Percentiles rank a stretch among this genome's conserved stretches.
Conservation (phyloP, 179 eudicot species). For the Pouteria campechiana region DNA sequence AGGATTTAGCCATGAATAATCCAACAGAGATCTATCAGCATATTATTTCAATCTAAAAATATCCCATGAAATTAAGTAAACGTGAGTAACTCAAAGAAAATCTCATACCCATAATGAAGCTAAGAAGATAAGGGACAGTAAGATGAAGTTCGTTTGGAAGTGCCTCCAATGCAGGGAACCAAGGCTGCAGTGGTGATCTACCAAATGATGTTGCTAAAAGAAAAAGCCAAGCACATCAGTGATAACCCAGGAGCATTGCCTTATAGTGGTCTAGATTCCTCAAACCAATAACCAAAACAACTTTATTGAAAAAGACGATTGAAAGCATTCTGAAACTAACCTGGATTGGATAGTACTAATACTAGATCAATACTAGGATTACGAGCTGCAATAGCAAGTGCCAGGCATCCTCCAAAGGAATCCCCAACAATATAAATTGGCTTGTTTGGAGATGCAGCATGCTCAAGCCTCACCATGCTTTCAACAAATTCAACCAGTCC, state of each 20-base stretch:
- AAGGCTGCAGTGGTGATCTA: constrained; percentile 52
- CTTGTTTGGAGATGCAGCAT: constrained; percentile 51
- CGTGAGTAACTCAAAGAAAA: too few relatives aligned
- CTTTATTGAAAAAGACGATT: neutral
- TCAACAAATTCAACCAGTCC: constrained; percentile 62
- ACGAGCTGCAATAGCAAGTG: constrained; percentile 76
- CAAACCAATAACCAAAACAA: neutral
- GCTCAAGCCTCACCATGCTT: constrained; percentile 41
- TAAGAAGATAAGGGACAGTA: constrained; percentile 58
- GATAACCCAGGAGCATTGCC: neutral
- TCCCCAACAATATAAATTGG: constrained; percentile 88
- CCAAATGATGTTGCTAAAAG: constrained; percentile 66
- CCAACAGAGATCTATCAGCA: too few relatives aligned
- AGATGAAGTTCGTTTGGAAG: constrained; percentile 44
- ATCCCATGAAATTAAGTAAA: too few relatives aligned
- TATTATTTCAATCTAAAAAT: too few relatives aligned
- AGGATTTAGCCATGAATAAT: too few relatives aligned
- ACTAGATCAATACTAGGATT: constrained; percentile 65
- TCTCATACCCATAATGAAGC: constrained; percentile 69
- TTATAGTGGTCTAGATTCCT: neutral
- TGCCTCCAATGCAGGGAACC: constrained; percentile 50
- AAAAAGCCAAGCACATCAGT: constrained; percentile 2
- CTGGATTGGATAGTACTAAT: constrained; percentile 72
- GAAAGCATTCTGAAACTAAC: constrained; percentile 20
- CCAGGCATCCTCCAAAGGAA: constrained; percentile 80